phyloP scores from a whole-genome alignment of 495 filamentous ascomycete genomes.

The Aspergillus carlsbadensis region DNA sequence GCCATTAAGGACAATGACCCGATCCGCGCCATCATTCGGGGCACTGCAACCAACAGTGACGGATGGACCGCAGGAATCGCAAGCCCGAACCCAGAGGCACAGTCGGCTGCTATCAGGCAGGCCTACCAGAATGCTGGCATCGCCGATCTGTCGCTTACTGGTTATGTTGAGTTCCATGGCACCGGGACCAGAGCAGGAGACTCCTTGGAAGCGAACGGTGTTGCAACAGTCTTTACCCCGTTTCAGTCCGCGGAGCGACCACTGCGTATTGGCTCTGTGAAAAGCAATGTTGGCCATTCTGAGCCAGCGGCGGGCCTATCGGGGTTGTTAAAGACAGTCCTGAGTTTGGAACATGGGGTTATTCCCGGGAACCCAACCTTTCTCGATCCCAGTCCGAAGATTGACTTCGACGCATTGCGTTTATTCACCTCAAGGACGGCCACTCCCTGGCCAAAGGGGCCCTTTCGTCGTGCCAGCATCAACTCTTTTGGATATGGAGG shows the following conservation, averaged over 20 bases:
- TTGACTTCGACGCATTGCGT: too few species aligned
- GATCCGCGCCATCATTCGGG: slow-evolving; percentile 37
- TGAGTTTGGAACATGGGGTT: too few species aligned
- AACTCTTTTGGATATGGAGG: too few species aligned
- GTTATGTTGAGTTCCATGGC: slow-evolving; percentile 50
- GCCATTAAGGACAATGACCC: slow-evolving; percentile 32
- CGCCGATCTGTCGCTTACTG: slow-evolving; percentile 23
- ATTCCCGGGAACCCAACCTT: too few species aligned
- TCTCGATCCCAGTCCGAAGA: too few species aligned
- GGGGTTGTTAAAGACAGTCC: too few species aligned
- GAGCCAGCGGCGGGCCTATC: too few species aligned
- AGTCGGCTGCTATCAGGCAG: slow-evolving; percentile 13
- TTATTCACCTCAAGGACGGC: slow-evolving; percentile 50
- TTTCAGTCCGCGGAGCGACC: slow-evolving; percentile 55
- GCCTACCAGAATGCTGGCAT: slow-evolving; percentile 19
- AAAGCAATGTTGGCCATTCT: slow-evolving; percentile 13
- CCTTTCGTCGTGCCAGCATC: too few species aligned
- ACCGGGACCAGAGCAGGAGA: slow-evolving; percentile 49
- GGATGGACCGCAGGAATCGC: background rate
- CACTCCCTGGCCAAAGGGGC: too few species aligned
- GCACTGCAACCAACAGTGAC: slow-evolving; percentile 24
- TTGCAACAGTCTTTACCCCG: slow-evolving; percentile 19
- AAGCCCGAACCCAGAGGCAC: background rate
- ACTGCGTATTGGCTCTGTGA: slow-evolving; percentile 21
- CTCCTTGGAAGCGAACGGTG: slow-evolving; percentile 18